Evolutionary conservation across 441 rosid genomes (phyloP), one percentile per base, ranked within the genome.

Genomic region (Corymbia citriodora): DNA sequence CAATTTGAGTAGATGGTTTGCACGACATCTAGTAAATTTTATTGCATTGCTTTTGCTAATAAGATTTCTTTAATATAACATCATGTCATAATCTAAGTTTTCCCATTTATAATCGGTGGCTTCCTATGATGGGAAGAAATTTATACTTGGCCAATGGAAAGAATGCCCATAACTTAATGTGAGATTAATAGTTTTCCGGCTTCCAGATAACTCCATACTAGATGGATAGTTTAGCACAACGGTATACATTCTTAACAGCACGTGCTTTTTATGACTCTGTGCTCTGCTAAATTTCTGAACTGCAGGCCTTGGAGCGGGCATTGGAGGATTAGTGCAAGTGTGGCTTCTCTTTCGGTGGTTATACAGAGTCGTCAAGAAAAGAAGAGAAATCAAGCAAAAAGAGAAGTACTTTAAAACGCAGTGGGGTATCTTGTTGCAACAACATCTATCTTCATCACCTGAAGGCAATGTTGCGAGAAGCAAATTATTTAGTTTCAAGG

Each of bases 361-460:
- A 4, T 63, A n/a, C 72, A 63, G 3, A 63, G 15, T 13, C 19
- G 15, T n/a, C 36, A 7, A 29, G 72, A 15, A 65, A 17, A 13
- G 33, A 63, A 63, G 4, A 65, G 5, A 63, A 14, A 15, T 14
- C 18, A 7, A 3, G 19, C 33, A 7, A 16, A 65, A 65, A n/a
- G 36, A 65, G 19, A 65, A 65, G 72, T 14, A 65, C 19, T 65
- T n/a, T 17, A 65, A 65, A 65, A 65, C 3, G 1, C 5, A 63
- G 16, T 3, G 36, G 72, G 36, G 72, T 4, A 9, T 16, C 17
- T 65, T 3, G 21, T 65, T 65, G 74, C 8, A n/a, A n/a, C 16
- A 10, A 7, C 19, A 2, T 0, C 21, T 7, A n/a, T n/a, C 74
- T 65, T 8, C 21, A 15, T 1, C 11, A 2, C 45, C 45, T 40